A percentile compares a stretch with the other conserved stretches of the same genome.
These are phyloP conservation scores for Ogataea ramenticola DNA, from an alignment of 805 yeast genomes.

Conservation along the genomic window DNA sequence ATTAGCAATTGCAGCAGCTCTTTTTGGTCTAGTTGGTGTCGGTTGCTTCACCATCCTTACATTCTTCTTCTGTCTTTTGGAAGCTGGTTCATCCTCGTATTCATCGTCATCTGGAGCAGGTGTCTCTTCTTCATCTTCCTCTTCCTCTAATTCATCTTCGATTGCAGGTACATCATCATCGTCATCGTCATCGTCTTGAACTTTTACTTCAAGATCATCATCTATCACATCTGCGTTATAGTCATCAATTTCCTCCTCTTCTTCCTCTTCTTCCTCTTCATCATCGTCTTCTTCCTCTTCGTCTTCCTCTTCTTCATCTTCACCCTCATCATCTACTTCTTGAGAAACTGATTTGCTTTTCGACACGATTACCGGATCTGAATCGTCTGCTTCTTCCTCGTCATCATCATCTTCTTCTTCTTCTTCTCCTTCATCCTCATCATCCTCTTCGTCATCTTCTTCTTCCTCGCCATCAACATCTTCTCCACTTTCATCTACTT, in stretches of 20 bases:
- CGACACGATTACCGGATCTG: neutral
- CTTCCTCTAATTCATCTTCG: constrained; percentile 14
- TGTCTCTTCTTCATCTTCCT: constrained; percentile 28
- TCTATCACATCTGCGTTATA: constrained; percentile 11
- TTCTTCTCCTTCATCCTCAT: constrained; percentile 6
- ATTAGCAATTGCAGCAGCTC: neutral
- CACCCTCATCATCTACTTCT: neutral
- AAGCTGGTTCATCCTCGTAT: neutral
- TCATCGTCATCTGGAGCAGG: constrained; percentile 4
- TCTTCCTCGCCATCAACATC: constrained; percentile 1
- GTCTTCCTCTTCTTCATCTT: neutral
- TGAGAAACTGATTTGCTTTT: neutral
- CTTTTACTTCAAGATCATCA: constrained; percentile 12
- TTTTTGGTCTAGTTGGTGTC: neutral
- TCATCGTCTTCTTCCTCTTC: neutral
- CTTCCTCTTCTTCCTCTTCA: constrained; percentile 5
- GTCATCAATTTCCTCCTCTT: constrained; percentile 8
- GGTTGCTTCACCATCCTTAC: neutral
- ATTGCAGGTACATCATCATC: constrained; percentile 8
- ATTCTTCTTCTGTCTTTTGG: neutral
- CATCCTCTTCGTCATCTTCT: constrained; percentile 6
- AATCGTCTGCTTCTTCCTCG: neutral
- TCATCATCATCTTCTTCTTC: constrained; percentile 23
- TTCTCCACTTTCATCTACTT: neutral
- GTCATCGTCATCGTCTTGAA: constrained; percentile 14